A percentile compares a stretch with the other conserved stretches of the same genome.
Conservation (phyloP, 371 early-diverging fungal genomes). For the Massospora cicadina region DNA sequence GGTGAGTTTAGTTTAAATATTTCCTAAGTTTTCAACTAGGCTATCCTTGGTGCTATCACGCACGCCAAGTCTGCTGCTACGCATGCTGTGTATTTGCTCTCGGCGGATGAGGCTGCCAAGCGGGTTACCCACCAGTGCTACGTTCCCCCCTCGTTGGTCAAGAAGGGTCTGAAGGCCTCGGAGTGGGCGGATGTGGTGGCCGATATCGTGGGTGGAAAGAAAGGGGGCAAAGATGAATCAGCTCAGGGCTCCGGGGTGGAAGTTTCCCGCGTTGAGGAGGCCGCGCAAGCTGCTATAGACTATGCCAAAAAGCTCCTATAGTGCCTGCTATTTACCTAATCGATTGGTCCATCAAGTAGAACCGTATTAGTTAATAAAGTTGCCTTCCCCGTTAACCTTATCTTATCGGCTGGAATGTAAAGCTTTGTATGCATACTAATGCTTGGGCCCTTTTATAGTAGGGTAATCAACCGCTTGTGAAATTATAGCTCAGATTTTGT, state of each 20-base stretch:
- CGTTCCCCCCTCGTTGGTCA: conserved; percentile 46
- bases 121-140: conserved; percentile 71
- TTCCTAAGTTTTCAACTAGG: conserved; percentile 19
- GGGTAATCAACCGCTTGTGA: too few species aligned
- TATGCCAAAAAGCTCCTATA: conserved; percentile 51
- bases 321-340: too few species aligned
- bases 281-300: conserved; percentile 50
- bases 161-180: conserved; percentile 61
- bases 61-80: conserved; percentile 55
- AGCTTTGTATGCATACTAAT: too few species aligned
- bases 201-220: conserved; percentile 72
- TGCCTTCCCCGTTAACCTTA: too few species aligned
- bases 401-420: too few species aligned
- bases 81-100: conserved; percentile 71
- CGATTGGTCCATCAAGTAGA: too few species aligned
- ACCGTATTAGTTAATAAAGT: too few species aligned
- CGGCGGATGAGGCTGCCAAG: conserved; percentile 43
- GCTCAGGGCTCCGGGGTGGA: conserved; percentile 67
- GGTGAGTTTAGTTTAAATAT: conserved; percentile 7
- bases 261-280: conserved; percentile 40
- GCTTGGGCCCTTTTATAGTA: too few species aligned
- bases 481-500: too few species aligned
- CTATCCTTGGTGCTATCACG: conserved; percentile 53
- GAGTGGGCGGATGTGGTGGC: conserved; percentile 78
- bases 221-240: conserved; percentile 71